Percentiles rank a stretch among this genome's conserved stretches.
Evolutionary conservation across 108 stramenopile species (phyloP).

Genomic region (Tribonema minus): DNA sequence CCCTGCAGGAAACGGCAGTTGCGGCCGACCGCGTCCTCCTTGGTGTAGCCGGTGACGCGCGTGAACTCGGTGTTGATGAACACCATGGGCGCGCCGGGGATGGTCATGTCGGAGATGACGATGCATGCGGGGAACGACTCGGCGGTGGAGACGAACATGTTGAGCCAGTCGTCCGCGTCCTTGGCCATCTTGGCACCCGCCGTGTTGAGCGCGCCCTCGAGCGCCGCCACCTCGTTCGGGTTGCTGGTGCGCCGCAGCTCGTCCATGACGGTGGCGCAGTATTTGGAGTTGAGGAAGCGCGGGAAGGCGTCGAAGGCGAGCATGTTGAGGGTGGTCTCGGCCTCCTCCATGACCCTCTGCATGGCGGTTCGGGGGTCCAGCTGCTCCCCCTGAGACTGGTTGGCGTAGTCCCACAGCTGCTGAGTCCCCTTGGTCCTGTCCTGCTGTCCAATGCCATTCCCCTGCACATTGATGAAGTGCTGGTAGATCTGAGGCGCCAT

Average conservation of each 20-base stretch:
- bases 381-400: conserved; percentile 13
- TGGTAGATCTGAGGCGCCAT: conserved; percentile 20
- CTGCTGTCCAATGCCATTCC: conserved; percentile 43
- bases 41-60: conserved; percentile 34
- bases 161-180: conserved; percentile 51
- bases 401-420: conserved; percentile 46
- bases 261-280: conserved; percentile 31
- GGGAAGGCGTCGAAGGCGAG: conserved; percentile 48
- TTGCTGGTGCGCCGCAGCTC: conserved; percentile 13
- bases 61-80: conserved; percentile 41
- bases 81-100: conserved; percentile 46
- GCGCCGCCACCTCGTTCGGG: conserved; percentile 35
- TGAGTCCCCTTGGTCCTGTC: conserved; percentile 43
- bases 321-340: conserved; percentile 43
- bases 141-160: conserved; percentile 48
- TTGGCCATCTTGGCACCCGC: conserved; percentile 3
- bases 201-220: conserved; percentile 25
- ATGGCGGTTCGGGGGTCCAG: conserved; percentile 30
- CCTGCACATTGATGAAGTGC: conserved; percentile 15
- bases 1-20: conserved; percentile 50
- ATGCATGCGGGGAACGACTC: conserved; percentile 54
- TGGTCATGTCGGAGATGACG: conserved; percentile 51
- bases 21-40: conserved; percentile 49
- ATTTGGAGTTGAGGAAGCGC: conserved; percentile 44
- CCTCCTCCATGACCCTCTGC: conserved; percentile 39